Percentiles rank a stretch among this genome's conserved stretches.
These are phyloP conservation scores for Colletotrichum salicis DNA, from an alignment of 2,329 filamentous ascomycete species.

Conservation along the genomic window DNA sequence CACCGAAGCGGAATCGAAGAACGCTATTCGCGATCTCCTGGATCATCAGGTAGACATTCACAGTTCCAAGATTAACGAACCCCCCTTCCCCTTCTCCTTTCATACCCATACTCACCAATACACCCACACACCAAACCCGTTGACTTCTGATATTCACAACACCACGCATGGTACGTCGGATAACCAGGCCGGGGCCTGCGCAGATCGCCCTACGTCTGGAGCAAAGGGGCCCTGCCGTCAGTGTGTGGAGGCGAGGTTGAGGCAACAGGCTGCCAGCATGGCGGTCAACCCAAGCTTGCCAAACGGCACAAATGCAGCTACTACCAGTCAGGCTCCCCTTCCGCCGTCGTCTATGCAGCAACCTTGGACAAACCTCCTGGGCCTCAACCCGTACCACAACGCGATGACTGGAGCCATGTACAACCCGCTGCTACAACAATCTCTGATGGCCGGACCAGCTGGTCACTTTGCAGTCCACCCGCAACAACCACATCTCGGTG, in stretches of 20 bases:
- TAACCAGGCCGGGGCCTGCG: conserved; percentile 2
- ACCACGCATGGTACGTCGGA: not conserved
- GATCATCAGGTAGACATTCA: not conserved
- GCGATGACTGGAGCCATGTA: conserved; percentile 24
- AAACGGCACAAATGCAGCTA: not conserved
- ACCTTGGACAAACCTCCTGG: conserved; percentile 24
- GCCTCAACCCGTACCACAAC: conserved; percentile 31
- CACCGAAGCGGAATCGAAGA: not conserved
- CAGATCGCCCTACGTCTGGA: conserved; percentile 6
- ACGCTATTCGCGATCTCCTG: not conserved
- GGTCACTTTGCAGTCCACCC: conserved; percentile 15
- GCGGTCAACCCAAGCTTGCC: not conserved
- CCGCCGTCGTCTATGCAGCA: conserved; percentile 15
- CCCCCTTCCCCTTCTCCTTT: not conserved
- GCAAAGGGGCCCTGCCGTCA: conserved; percentile 30
- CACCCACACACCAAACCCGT: not conserved
- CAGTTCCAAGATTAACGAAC: not conserved
- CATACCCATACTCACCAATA: not conserved
- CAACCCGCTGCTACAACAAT: conserved; percentile 27
- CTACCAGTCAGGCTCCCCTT: not conserved
- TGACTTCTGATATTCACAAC: not conserved
- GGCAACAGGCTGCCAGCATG: conserved; percentile 29
- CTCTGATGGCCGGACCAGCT: conserved; percentile 9
- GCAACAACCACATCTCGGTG: conserved; percentile 11
- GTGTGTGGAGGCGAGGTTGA: conserved; percentile 31